Base-by-base conservation (phyloP, 169 alveolate species). In the Plasmodium cynomolgi region DNA sequence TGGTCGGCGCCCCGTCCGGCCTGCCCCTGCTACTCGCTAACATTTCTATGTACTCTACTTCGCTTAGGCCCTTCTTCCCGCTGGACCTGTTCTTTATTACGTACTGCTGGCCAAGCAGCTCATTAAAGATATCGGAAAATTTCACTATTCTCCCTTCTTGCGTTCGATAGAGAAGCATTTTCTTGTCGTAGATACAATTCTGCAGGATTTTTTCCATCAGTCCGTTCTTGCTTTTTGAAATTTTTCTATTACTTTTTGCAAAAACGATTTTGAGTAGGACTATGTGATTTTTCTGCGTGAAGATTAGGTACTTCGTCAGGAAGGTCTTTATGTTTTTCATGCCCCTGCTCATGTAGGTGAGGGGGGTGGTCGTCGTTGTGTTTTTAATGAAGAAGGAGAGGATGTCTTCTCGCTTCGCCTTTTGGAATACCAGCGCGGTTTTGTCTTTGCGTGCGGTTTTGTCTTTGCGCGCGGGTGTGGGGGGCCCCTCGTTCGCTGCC, bases 271-370 rank as follows among this genome's bases (percentile, higher is more conserved):
- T 90, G 7, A 90, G 58, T 1, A 90, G 3, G 26, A 79, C 74
- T 2, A 90, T 71, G 37, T 58, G 26, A 80, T 79, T 90, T 15
- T 79, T 62, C 34, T 90, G 83, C 23, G 91, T 90, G 72, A 23
- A 90, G 39, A 90, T 90, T 41, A 90, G 41, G 73, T 73, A 90
- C 71, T 90, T 90, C 39, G 34, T 62, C 81, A 77, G 71, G 74
- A 90, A 90, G 29, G 75, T 9, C 11, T 50, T 68, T 39, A 90
- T 9, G 31, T 90, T 80, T 90, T 71, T 90, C 90, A 90, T 80
- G 37, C 82, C 50, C 74, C 31, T 80, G 33, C 50, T 34, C 33
- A 80, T 34, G 34, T 90, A 90, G 39, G 44, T 39, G 11, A 90
- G 0, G 2, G 94, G 94, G 73, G 15, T 33, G 29, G 83, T 26